Conservation (phyloP, 176 grass and related monocot species). For the Otatea glauca region DNA sequence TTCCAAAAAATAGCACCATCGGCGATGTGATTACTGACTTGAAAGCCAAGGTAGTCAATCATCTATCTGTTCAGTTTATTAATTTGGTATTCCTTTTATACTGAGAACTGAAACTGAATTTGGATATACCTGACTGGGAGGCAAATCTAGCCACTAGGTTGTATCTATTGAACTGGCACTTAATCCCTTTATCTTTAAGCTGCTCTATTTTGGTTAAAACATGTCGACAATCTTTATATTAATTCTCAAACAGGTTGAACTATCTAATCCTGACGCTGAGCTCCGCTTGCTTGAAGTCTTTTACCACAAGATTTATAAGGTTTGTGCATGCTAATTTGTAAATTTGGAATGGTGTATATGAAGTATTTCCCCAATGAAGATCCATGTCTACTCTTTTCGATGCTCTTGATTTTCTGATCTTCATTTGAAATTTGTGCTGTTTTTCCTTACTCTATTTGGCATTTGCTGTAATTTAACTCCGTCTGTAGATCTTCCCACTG, state of each 20-base stretch:
- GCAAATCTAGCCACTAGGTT: not conserved
- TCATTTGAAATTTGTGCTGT: not conserved
- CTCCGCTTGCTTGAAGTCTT: slow-evolving; percentile 96
- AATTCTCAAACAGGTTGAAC: slow-evolving; percentile 75
- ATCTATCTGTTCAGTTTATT: slow-evolving; percentile 34
- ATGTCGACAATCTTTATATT: slow-evolving; percentile 32
- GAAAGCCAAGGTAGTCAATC: slow-evolving; percentile 66
- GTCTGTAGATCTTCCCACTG: slow-evolving; percentile 67
- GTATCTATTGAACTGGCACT: slow-evolving; percentile 8
- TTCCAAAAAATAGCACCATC: slow-evolving; percentile 93
- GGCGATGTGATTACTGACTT: slow-evolving; percentile 77
- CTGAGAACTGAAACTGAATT: slow-evolving; percentile 15
- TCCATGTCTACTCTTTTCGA: not conserved
- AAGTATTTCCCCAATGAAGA: slow-evolving; percentile 3
- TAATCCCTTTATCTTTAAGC: not conserved
- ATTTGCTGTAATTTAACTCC: slow-evolving; percentile 33
- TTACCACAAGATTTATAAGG: slow-evolving; percentile 99
- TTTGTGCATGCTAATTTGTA: slow-evolving; percentile 36
- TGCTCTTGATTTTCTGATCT: slow-evolving; percentile 18
- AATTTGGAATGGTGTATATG: slow-evolving; percentile 18
- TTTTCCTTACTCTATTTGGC: slow-evolving; percentile 10
- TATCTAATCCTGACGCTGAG: slow-evolving; percentile 85
- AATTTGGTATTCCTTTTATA: slow-evolving; percentile 21
- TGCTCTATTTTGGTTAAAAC: not conserved
- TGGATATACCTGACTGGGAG: slow-evolving; percentile 7